Conservation (phyloP, 148 eudicot genomes). For the Rhododendron molle region DNA sequence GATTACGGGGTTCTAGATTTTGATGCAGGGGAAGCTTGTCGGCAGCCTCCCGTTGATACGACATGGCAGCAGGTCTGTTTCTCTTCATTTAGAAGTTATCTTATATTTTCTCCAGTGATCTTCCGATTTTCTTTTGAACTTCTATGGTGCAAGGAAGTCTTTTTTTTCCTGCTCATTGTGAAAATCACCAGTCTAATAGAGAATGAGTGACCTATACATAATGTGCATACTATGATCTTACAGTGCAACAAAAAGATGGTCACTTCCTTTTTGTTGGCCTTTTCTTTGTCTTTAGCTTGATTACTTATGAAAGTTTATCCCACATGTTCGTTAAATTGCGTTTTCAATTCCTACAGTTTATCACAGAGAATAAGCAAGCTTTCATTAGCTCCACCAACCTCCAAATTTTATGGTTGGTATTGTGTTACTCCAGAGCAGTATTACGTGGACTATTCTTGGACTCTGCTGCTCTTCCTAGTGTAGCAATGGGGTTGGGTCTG, state of each 20-base stretch:
- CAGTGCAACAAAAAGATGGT: neutral
- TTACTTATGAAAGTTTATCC: neutral
- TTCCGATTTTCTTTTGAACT: neutral
- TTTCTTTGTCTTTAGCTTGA: neutral
- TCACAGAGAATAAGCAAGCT: neutral
- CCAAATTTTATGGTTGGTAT: neutral
- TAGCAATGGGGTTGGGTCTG: neutral
- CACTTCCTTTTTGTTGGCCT: neutral
- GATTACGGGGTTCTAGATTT: constrained; percentile 93
- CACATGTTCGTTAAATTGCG: neutral
- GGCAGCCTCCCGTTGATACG: constrained; percentile 98
- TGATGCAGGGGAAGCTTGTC: constrained; percentile 76
- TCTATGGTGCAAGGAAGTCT: neutral
- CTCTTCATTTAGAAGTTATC: neutral
- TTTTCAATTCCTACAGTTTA: neutral
- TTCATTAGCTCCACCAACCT: neutral
- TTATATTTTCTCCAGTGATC: neutral
- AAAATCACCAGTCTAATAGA: neutral
- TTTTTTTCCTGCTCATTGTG: neutral
- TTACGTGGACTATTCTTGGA: neutral
- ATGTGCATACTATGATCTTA: neutral
- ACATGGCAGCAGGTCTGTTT: constrained; percentile 92
- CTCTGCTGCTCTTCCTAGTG: neutral
- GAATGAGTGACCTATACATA: neutral
- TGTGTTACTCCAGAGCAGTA: neutral